phyloP scores from a whole-genome alignment of 78 protist genomes.

The Diacronema lutheri region DNA sequence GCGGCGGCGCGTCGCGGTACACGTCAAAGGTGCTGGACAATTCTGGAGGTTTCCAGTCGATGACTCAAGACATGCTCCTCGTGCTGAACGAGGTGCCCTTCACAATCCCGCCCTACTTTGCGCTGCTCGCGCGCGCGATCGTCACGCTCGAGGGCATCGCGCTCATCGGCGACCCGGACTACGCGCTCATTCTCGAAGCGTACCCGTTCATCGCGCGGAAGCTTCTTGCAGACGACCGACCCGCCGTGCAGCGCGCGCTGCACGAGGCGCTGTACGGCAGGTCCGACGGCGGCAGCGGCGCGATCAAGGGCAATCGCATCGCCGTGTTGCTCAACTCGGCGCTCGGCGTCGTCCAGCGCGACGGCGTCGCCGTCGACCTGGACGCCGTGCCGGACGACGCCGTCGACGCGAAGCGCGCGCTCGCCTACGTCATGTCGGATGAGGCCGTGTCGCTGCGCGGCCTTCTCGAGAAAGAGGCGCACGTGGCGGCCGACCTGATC shows the following conservation, averaged over 20 bases:
- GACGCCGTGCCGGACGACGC: neutral
- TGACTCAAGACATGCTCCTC: constrained; percentile 34
- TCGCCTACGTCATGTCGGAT: neutral
- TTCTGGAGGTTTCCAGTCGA: neutral
- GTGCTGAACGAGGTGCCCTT: constrained; percentile 56
- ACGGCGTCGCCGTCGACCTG: neutral
- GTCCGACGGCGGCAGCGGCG: neutral
- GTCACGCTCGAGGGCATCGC: constrained; percentile 53
- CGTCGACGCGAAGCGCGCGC: neutral
- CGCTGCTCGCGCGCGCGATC: constrained; percentile 33
- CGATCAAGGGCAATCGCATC: neutral
- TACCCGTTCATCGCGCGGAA: constrained; percentile 57
- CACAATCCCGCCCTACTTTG: constrained; percentile 45
- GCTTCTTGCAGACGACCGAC: constrained; percentile 27
- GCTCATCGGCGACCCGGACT: constrained; percentile 20
- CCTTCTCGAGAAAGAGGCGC: constrained; percentile 7
- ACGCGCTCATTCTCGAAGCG: neutral
- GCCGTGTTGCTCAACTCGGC: constrained; percentile 39
- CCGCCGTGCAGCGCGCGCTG: constrained; percentile 38
- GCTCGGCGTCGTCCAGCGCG: constrained; percentile 26
- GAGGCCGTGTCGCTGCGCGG: neutral
- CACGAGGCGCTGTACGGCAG: constrained; percentile 28
- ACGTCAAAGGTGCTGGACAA: neutral
- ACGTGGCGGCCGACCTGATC: constrained; percentile 19
- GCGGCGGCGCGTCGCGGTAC: constrained; percentile 6